Percentiles rank a stretch among this genome's conserved stretches.
phyloP scores from a whole-genome alignment of 2,329 filamentous ascomycete species.

The Fonsecaea pedrosoi region DNA sequence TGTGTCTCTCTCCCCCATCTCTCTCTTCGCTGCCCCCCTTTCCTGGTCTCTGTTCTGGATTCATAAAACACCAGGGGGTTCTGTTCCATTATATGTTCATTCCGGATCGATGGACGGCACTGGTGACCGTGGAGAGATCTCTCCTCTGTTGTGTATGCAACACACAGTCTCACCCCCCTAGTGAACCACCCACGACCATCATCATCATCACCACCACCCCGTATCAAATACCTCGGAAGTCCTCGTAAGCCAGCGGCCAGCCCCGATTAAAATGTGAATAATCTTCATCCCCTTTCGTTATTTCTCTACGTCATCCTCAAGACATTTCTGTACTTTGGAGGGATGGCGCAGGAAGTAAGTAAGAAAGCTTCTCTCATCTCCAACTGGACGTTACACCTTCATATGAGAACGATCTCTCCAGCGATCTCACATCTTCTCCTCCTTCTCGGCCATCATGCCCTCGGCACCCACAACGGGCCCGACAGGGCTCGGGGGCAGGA shows the following conservation, averaged over 20 bases:
- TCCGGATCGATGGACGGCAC: no score
- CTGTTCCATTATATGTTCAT: neutral
- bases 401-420: neutral
- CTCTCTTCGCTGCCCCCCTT: no score
- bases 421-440: conserved; percentile 6
- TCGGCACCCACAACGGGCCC: conserved; percentile 32
- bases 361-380: neutral
- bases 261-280: no score
- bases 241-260: no score
- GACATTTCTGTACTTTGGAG: neutral
- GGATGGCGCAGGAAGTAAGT: neutral
- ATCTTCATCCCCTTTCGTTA: no score
- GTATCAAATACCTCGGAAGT: no score
- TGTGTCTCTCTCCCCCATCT: neutral
- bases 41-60: neutral
- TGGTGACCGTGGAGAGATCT: no score
- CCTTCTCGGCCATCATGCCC: conserved; percentile 31
- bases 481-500: conserved; percentile 47
- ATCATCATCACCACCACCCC: no score
- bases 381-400: neutral
- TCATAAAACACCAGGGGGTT: neutral
- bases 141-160: no score
- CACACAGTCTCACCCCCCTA: no score
- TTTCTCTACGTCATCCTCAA: neutral
- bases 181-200: no score